phyloP scores from a whole-genome alignment of 192 early-diverging fungal species.

The Backusella westeae region DNA sequence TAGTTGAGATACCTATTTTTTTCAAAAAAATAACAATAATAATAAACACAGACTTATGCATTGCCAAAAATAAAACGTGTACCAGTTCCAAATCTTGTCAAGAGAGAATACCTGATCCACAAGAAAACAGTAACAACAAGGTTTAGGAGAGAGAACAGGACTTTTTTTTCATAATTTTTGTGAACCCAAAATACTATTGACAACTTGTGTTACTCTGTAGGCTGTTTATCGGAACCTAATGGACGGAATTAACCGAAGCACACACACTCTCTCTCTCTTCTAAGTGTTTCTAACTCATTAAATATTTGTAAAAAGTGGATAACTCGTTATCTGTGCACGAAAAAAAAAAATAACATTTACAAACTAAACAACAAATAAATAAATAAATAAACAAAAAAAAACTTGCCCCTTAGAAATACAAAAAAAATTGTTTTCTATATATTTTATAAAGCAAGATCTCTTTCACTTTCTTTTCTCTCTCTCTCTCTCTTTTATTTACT shows the following conservation, averaged over 20 bases:
- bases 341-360: not conserved
- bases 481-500: not conserved
- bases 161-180: not conserved
- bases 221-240: not conserved
- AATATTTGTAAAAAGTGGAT: not conserved
- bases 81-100: not conserved
- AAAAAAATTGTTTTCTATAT: not conserved
- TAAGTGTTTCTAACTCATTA: not conserved
- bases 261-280: not conserved
- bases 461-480: not conserved
- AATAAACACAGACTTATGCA: not conserved
- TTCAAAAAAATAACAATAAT: not conserved
- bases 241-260: not conserved
- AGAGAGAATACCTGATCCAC: not conserved
- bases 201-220: not conserved
- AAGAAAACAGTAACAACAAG: not conserved
- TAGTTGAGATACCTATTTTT: not conserved
- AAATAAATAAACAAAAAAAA: not conserved
- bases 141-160: not conserved
- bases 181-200: not conserved
- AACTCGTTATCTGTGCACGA: slow-evolving; percentile 13
- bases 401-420: not conserved
- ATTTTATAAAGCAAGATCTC: not conserved
- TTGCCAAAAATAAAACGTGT: not conserved
- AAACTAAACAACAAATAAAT: not conserved